Evolutionary conservation across 2,329 filamentous ascomycete genomes (phyloP).

Genomic region (Dactylellina leptospora): DNA sequence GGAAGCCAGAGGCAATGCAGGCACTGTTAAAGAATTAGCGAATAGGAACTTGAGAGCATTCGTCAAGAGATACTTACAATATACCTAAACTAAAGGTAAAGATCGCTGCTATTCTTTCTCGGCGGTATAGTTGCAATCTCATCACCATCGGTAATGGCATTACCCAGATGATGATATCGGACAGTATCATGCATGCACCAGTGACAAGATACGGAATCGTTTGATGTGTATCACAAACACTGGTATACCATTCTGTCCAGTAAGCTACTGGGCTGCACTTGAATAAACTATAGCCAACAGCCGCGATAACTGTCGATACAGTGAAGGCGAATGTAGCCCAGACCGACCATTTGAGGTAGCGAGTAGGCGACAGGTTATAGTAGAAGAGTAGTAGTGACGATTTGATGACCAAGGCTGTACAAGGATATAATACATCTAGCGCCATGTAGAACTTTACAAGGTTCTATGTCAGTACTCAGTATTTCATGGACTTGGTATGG

Average conservation of each 20-base stretch:
- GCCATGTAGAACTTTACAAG: constrained; percentile 44
- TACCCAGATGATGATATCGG: constrained; percentile 47
- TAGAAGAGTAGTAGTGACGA: constrained; percentile 49
- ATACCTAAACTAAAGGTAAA: constrained; percentile 52
- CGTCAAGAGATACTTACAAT: constrained; percentile 26
- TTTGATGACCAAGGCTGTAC: constrained; percentile 40
- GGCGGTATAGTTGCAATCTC: constrained; percentile 28
- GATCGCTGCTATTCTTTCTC: constrained; percentile 44
- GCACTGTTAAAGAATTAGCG: too few species aligned
- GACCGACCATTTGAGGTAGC: constrained; percentile 32
- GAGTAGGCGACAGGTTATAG: constrained; percentile 36
- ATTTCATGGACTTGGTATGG: too few species aligned
- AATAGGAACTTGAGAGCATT: too few species aligned
- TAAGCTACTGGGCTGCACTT: constrained; percentile 36
- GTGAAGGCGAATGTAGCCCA: constrained; percentile 41
- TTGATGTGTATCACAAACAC: constrained; percentile 30
- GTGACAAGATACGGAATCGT: constrained; percentile 42
- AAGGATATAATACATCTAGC: constrained; percentile 41
- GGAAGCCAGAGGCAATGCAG: constrained; percentile 46
- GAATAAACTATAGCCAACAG: constrained; percentile 27
- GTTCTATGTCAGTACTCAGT: too few species aligned
- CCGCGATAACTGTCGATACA: constrained; percentile 10
- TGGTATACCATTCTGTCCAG: constrained; percentile 49
- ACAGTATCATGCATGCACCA: constrained; percentile 33
- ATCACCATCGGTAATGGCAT: constrained; percentile 48